phyloP scores from a whole-genome alignment of 331 rosid species.

The Ulmus americana region DNA sequence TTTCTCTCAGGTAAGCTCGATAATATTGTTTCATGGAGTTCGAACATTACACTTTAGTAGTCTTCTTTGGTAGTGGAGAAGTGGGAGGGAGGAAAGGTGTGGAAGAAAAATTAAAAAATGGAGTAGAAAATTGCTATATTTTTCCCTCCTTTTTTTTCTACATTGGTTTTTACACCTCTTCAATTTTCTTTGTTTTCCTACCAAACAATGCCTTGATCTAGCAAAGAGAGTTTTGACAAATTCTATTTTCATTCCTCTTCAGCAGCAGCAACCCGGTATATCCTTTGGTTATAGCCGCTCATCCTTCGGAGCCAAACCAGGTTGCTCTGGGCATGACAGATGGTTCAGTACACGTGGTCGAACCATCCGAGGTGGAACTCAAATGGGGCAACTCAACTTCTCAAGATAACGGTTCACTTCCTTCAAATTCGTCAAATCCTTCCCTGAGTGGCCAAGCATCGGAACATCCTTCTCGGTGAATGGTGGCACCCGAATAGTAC shows the following conservation, averaged over 20 bases:
- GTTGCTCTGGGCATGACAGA: conserved; percentile 39
- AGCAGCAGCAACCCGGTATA: conserved; percentile 23
- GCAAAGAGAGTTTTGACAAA: too few relatives aligned
- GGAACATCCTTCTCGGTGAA: conserved; percentile 32
- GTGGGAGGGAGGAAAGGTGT: too few relatives aligned
- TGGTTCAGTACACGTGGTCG: conserved; percentile 31
- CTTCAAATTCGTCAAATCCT: conserved; percentile 41
- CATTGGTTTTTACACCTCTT: too few relatives aligned
- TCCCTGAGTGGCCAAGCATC: conserved; percentile 42
- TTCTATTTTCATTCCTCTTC: not conserved
- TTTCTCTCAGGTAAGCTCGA: conserved; percentile 26
- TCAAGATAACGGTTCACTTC: conserved; percentile 37
- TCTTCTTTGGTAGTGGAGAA: too few relatives aligned
- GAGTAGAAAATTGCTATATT: not conserved
- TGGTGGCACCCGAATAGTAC: conserved; percentile 4
- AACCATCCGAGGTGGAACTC: conserved; percentile 31
- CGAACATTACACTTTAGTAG: too few relatives aligned
- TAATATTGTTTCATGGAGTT: too few relatives aligned
- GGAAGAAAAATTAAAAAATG: too few relatives aligned
- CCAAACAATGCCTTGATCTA: too few relatives aligned
- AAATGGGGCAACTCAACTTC: conserved; percentile 35
- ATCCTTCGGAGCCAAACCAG: conserved; percentile 42
- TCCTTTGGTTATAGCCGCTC: conserved; percentile 40
- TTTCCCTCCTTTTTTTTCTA: not conserved
- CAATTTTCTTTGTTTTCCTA: too few relatives aligned